Percentiles rank a stretch among this genome's conserved stretches.
phyloP scores from a whole-genome alignment of 306 rosid species.

The Gleditsia sinensis region DNA sequence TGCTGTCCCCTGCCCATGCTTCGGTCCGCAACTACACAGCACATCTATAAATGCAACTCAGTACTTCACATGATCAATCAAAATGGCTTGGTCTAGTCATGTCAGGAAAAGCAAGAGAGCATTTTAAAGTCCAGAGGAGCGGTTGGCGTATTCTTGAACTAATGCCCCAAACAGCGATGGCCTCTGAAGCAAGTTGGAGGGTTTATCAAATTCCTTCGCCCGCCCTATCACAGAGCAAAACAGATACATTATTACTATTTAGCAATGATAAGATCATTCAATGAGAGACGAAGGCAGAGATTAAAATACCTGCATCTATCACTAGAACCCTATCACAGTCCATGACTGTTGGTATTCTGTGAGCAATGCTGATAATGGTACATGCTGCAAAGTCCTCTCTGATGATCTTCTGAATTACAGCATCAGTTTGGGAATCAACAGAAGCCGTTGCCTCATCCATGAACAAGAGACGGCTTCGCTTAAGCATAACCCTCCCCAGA shows the following conservation, averaged over 20 bases:
- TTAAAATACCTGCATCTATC: conserved; percentile 71
- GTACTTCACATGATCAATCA: neutral
- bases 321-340: conserved; percentile 86
- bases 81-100: neutral
- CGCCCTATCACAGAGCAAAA: conserved; percentile 63
- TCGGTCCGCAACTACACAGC: too few relatives aligned
- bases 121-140: conserved; percentile 63
- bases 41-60: too few relatives aligned
- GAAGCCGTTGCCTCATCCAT: conserved; percentile 99
- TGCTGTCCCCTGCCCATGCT: neutral
- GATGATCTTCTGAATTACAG: conserved; percentile 82
- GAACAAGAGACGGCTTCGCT: conserved; percentile 78
- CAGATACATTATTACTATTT: too few relatives aligned
- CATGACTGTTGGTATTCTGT: conserved; percentile 96
- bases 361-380: conserved; percentile 97
- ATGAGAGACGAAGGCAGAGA: neutral
- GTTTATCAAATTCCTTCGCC: conserved; percentile 83
- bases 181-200: conserved; percentile 72
- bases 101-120: conserved; percentile 2
- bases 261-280: too few relatives aligned
- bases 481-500: conserved; percentile 89
- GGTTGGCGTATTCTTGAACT: conserved; percentile 91
- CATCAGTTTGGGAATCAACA: conserved; percentile 94
- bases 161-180: conserved; percentile 76
- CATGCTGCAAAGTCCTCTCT: conserved; percentile 84